Evolutionary conservation across 352 stramenopile species (phyloP).

Genomic region (Phytophthora parvispora): DNA sequence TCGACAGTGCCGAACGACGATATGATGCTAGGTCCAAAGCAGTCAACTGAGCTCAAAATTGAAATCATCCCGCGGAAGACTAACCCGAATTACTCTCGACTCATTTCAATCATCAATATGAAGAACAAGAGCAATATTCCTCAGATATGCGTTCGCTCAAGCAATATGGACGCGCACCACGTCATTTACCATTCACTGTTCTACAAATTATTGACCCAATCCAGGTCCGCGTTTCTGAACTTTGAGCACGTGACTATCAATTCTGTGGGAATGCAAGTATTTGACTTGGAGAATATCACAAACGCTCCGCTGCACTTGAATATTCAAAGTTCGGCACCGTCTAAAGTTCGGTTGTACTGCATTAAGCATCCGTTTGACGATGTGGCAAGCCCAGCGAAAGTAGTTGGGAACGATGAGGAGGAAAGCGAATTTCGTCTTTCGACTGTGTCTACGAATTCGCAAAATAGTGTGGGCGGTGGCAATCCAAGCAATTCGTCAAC

Average conservation of each 20-base stretch:
- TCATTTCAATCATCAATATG: constrained; percentile 90
- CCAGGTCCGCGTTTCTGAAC: constrained; percentile 88
- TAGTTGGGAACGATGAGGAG: constrained; percentile 21
- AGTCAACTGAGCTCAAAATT: constrained; percentile 90
- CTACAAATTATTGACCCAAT: constrained; percentile 91
- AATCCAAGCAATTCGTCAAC: constrained; percentile 29
- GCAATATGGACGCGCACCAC: constrained; percentile 93
- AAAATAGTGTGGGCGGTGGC: constrained; percentile 28
- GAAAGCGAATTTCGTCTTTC: constrained; percentile 22
- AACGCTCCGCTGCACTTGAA: constrained; percentile 84
- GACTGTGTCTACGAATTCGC: constrained; percentile 30
- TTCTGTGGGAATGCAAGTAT: constrained; percentile 88
- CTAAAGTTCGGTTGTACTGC: constrained; percentile 80
- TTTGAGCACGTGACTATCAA: constrained; percentile 91
- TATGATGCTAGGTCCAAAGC: constrained; percentile 88
- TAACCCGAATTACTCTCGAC: constrained; percentile 90
- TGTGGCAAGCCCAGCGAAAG: constrained; percentile 25
- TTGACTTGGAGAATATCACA: constrained; percentile 92
- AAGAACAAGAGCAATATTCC: constrained; percentile 90
- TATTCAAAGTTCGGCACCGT: constrained; percentile 79
- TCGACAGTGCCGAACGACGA: constrained; percentile 91
- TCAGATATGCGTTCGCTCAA: constrained; percentile 89
- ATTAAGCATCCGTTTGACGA: constrained; percentile 61
- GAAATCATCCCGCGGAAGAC: constrained; percentile 93
- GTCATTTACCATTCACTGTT: constrained; percentile 94